These are phyloP conservation scores for Pythium dissimile DNA, from an alignment of 352 stramenopile species.

Conservation along the genomic window DNA sequence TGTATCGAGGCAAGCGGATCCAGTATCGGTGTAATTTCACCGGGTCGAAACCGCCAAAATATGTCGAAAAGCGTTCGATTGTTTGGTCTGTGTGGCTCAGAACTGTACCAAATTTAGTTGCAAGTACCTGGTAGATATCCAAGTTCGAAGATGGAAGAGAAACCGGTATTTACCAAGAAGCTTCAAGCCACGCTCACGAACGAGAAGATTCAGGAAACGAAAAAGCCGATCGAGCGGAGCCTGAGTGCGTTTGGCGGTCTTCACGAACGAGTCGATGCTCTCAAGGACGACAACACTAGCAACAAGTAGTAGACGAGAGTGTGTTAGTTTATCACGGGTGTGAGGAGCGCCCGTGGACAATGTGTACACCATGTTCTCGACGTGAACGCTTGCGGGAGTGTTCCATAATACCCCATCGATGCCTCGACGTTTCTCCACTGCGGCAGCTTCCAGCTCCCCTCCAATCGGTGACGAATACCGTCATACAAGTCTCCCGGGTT, in stretches of 20 bases:
- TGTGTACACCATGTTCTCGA: neutral
- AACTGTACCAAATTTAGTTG: slow-evolving; percentile 8
- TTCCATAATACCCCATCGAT: neutral
- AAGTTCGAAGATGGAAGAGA: neutral
- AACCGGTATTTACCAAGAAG: slow-evolving; percentile 6
- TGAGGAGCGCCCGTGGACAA: too few relatives aligned
- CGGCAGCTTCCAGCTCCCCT: neutral
- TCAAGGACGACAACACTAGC: slow-evolving; percentile 16
- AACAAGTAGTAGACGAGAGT: too few relatives aligned
- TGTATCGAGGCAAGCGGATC: neutral
- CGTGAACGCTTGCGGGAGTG: neutral
- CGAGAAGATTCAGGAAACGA: slow-evolving; percentile 9
- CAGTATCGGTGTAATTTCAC: slow-evolving; percentile 2
- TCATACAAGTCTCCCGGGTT: neutral
- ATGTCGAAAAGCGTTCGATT: slow-evolving; percentile 5
- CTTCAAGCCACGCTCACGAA: neutral
- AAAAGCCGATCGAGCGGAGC: slow-evolving; percentile 9
- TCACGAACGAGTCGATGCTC: slow-evolving; percentile 12
- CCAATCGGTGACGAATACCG: neutral
- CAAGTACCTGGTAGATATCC: neutral
- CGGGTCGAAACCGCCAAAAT: slow-evolving; percentile 7
- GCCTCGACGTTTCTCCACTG: neutral
- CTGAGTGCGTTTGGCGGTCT: neutral
- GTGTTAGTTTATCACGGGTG: too few relatives aligned
- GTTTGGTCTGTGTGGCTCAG: slow-evolving; percentile 3